Base-by-base conservation (phyloP, 202 grass and related monocot species). In the Panicum virgatum region DNA sequence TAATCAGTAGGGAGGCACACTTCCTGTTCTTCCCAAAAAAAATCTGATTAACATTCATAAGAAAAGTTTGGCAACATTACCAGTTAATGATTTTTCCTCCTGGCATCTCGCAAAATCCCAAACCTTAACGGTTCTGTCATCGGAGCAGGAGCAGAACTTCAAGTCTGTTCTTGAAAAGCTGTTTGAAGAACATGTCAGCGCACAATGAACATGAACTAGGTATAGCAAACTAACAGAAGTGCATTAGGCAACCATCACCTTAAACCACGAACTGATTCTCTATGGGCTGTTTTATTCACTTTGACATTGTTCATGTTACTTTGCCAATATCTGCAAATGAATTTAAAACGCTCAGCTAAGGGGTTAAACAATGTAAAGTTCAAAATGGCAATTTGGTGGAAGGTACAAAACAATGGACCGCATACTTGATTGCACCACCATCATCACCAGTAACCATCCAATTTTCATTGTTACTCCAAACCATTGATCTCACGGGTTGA, bases 241-340 rank as follows among this genome's bases (percentile, higher is more conserved):
- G 51, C 51, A 67, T 73, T 34, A 36, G 14, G 76, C 23, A 61
- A 14, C 71, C 56, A 75, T 64, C 67, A 99, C 96, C 96, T 99
- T 72, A 99, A 86, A 72, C 84, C 96, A 72, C 96, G 96, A 77
- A 99, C 85, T 39, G 96, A 99, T 92, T 99, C 96, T 86, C 85
- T 87, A 53, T 99, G 96, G 65, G 96, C 96, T 80, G 96, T 90
- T 92, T 99, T 99, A 66, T 99, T 99, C 74, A 92, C 96, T 84
- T 99, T 99, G 43, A 99, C 96, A 14, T 99, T 99, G 78, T 99
- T 99, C 96, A 99, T 99, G 83, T 99, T 99, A 87, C 86, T 99
- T 93, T 99, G 96, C 96, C 96, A 99, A 81, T 99, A 99, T 85
- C 96, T 99, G 73, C 13, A 80, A 59, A 81, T 30, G 26, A 76